Evolutionary conservation across 1,284 basidiomycete genomes (phyloP).

Genomic region (Ganoderma meredithae): DNA sequence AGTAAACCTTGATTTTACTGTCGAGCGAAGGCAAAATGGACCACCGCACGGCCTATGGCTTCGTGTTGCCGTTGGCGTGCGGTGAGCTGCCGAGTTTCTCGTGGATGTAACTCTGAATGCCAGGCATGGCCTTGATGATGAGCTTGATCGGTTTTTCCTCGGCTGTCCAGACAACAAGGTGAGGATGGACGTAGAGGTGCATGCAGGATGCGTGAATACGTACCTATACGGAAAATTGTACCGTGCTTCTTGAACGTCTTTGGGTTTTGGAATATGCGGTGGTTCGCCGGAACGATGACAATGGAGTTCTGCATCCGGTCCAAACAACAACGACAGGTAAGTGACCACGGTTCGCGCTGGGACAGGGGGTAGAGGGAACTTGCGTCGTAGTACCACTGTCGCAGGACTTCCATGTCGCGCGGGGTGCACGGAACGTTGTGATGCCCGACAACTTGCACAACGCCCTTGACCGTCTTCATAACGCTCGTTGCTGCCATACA

Average conservation of each 20-base stretch:
- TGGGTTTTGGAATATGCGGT: conserved; percentile 58
- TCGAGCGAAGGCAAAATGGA: neutral
- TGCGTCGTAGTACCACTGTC: conserved; percentile 73
- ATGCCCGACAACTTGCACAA: conserved; percentile 82
- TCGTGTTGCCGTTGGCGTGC: conserved; percentile 12
- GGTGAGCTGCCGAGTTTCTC: conserved; percentile 14
- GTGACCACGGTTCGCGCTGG: conserved; percentile 1
- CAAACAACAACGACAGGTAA: neutral
- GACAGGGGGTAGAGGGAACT: conserved; percentile 3
- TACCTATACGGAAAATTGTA: conserved; percentile 63
- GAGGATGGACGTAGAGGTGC: conserved; percentile 8
- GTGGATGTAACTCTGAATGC: conserved; percentile 60
- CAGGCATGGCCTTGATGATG: conserved; percentile 65
- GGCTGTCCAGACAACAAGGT: conserved; percentile 46
- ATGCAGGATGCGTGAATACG: conserved; percentile 27
- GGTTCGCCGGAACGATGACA: conserved; percentile 66
- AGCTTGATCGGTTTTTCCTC: conserved; percentile 69
- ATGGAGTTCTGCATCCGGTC: conserved; percentile 60
- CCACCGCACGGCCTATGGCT: neutral
- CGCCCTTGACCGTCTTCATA: conserved; percentile 67
- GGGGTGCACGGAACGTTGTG: conserved; percentile 63
- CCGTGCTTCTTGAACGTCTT: conserved; percentile 68
- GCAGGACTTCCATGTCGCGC: conserved; percentile 56
- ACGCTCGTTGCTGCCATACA: conserved; percentile 53
- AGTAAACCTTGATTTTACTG: neutral